phyloP scores from a whole-genome alignment of 768 basidiomycete species.

The Xerocomellus dryophilus region DNA sequence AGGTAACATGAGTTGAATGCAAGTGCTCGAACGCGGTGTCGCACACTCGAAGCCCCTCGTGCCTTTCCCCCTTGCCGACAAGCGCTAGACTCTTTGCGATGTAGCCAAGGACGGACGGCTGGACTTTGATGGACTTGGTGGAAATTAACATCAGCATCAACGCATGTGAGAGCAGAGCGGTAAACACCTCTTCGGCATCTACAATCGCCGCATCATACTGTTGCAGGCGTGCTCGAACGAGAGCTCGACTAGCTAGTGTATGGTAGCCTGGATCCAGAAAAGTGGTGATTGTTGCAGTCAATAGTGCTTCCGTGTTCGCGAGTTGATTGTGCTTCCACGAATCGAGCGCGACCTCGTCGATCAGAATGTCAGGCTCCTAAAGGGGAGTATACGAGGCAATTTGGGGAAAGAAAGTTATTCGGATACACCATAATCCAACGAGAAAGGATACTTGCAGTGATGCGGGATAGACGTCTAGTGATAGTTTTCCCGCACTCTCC shows the following conservation, averaged over 20 bases:
- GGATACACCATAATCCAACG: background rate
- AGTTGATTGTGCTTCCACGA: background rate
- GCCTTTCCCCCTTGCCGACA: background rate
- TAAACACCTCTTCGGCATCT: background rate
- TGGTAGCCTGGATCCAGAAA: background rate
- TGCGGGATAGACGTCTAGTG: background rate
- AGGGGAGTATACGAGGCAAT: background rate
- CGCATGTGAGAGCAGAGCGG: too few relatives aligned
- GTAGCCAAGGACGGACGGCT: background rate
- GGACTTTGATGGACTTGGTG: background rate
- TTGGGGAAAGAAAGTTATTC: background rate
- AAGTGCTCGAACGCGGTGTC: conserved; percentile 1
- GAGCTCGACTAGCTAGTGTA: background rate
- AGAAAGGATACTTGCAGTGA: background rate
- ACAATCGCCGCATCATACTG: background rate
- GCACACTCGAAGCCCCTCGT: background rate
- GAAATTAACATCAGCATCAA: background rate
- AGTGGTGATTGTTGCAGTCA: background rate
- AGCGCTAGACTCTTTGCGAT: background rate
- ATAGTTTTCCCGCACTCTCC: background rate
- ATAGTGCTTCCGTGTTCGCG: background rate
- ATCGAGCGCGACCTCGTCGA: background rate
- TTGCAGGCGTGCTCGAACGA: background rate
- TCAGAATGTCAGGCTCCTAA: background rate
- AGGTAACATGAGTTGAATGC: background rate